These are phyloP conservation scores for Epicoccum nigrum DNA, from an alignment of 2,329 filamentous ascomycete genomes.

Conservation along the genomic window DNA sequence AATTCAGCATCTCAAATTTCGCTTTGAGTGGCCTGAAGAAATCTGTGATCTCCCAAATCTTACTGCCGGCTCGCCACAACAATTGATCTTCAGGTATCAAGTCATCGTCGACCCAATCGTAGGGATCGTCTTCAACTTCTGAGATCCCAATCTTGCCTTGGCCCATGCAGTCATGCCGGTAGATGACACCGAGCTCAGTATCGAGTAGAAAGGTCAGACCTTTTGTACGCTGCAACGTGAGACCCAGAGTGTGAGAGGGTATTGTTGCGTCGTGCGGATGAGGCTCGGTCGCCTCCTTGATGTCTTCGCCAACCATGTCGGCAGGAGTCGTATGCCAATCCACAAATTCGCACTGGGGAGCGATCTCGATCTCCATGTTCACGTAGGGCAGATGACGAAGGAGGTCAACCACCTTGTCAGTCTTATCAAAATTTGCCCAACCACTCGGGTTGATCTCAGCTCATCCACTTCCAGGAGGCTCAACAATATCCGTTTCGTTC, in stretches of 20 bases:
- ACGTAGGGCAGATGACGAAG: slow-evolving; percentile 21
- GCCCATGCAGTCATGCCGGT: slow-evolving; percentile 6
- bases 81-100: slow-evolving; percentile 3
- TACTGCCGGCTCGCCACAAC: slow-evolving; percentile 7
- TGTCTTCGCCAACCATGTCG: neutral
- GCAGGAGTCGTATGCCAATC: slow-evolving; percentile 1
- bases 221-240: neutral
- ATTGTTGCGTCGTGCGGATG: neutral
- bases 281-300: neutral
- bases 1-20: slow-evolving; percentile 7
- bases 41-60: slow-evolving; percentile 7
- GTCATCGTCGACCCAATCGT: slow-evolving; percentile 1
- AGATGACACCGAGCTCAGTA: slow-evolving; percentile 3
- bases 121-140: slow-evolving; percentile 2
- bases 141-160: neutral
- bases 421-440: slow-evolving; percentile 4
- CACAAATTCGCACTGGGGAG: slow-evolving; percentile 2
- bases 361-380: neutral
- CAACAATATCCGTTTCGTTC: neutral
- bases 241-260: slow-evolving; percentile 13
- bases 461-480: neutral
- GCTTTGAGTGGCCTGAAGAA: slow-evolving; percentile 17
- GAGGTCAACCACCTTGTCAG: slow-evolving; percentile 8
- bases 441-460: neutral
- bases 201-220: slow-evolving; percentile 13